These are phyloP conservation scores for Apiotrichum mycotoxinovorans DNA, from an alignment of 1,284 basidiomycete species.

Conservation along the genomic window DNA sequence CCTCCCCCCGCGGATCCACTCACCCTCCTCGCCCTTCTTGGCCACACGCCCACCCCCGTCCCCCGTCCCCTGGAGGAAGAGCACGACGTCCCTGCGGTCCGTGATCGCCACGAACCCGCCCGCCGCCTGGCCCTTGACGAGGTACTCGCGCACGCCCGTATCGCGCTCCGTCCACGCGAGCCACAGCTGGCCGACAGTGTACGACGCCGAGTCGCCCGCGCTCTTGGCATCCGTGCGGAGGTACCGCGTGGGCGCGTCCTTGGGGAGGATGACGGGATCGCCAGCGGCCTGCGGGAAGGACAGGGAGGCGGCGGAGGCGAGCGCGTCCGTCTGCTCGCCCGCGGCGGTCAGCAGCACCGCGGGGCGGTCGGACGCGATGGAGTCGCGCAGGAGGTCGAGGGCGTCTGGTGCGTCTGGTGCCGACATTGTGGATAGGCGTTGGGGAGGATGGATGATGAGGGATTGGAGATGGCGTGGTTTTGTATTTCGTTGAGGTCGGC, in stretches of 20 bases:
- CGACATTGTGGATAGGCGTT: neutral
- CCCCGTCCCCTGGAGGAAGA: constrained; percentile 67
- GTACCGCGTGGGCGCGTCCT: constrained; percentile 69
- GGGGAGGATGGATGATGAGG: neutral
- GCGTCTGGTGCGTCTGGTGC: constrained; percentile 33
- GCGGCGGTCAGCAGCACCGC: constrained; percentile 48
- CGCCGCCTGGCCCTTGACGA: constrained; percentile 72
- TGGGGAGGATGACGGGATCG: constrained; percentile 55
- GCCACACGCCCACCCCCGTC: constrained; percentile 58
- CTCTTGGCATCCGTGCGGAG: constrained; percentile 54
- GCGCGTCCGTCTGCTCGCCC: constrained; percentile 52
- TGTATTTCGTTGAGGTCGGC: too few species aligned
- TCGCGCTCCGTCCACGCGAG: constrained; percentile 73
- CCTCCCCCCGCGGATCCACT: constrained; percentile 38
- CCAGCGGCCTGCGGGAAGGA: constrained; percentile 55
- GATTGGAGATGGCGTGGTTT: neutral
- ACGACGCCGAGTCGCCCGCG: constrained; percentile 62
- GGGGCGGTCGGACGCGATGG: constrained; percentile 26
- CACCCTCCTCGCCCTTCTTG: constrained; percentile 60
- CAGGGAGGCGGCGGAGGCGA: constrained; percentile 64
- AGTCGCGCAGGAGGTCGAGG: constrained; percentile 38
- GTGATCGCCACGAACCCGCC: constrained; percentile 77
- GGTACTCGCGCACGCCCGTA: constrained; percentile 72
- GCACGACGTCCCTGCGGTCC: constrained; percentile 74
- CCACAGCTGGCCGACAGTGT: constrained; percentile 73